Evolutionary conservation across 805 yeast genomes (phyloP), one percentile per base, ranked within the genome.

Genomic region (Metschnikowia cerradonensis): DNA sequence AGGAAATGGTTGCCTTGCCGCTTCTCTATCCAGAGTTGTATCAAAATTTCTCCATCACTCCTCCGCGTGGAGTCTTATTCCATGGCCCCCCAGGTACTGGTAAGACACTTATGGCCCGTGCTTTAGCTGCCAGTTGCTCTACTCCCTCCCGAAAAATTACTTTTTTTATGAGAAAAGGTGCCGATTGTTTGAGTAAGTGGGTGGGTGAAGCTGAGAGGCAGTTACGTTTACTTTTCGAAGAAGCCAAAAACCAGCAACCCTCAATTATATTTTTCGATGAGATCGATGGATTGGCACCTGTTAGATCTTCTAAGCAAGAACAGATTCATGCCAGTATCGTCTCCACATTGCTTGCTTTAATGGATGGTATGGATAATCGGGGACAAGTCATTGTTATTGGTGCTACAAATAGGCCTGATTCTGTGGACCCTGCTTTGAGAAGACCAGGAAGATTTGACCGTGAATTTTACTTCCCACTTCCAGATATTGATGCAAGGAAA

Each of bases 71-170:
- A 54, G 99, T 94, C 1, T 69, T 94, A 49, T 94, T 94, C 70
- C 99, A 94, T 68, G 99, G 99, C 43, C 99, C 99, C 4, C 99
- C 99, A 2, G 99, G 99, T 56, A 94, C 99, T 0, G 99, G 99
- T 78, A 94, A 94, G 66, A 94, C 99, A 0, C 77, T 94, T 47
- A 90, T 94, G 96, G 99, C 99, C 0, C 74, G 99, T 52, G 99
- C 99, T 0, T 73, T 94, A 47, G 99, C 99, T 1, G 94, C 98
- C 0, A 88, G 96, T 57, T 90, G 96, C 60, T 88, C 96, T 0
- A 82, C 95, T 0, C 84, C 88, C 15, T 84, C 84, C 13, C 76
- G 86, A 53, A 92, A 94, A 58, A 90, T 94, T 51, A 90, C 99
- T 0, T 94, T 94, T 63, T 94, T 90, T 69, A 94, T 94, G 99